Evolutionary conservation across 2,329 filamentous ascomycete species (phyloP).

Genomic region (Sclerotinia glacialis): DNA sequence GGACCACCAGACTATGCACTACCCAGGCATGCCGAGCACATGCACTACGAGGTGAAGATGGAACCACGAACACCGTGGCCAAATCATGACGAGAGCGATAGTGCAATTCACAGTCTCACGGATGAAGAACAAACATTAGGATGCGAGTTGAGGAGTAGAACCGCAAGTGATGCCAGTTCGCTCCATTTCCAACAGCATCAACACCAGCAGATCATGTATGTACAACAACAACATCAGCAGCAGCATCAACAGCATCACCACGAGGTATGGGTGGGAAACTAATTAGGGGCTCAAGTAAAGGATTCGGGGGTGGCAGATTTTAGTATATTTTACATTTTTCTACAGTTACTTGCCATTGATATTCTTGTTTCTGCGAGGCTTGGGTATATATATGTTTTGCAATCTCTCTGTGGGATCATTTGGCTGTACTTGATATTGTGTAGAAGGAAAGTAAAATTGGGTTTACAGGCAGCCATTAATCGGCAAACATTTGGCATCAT

Average conservation of each 20-base stretch:
- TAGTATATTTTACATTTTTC: not conserved
- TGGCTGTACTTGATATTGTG: not conserved
- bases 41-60: not conserved
- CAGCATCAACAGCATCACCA: constrained; percentile 17
- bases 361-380: not conserved
- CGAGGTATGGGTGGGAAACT: constrained; percentile 15
- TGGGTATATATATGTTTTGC: not conserved
- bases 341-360: not conserved
- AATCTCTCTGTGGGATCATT: constrained; percentile 1
- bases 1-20: not conserved
- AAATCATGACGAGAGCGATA: constrained; percentile 9
- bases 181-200: constrained; percentile 25
- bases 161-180: constrained; percentile 26
- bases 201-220: constrained; percentile 26
- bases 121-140: constrained; percentile 21
- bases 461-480: constrained; percentile 5
- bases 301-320: not conserved
- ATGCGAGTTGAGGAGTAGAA: constrained; percentile 27
- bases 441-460: not conserved
- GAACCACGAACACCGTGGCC: constrained; percentile 12
- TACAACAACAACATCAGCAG: constrained; percentile 21
- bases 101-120: constrained; percentile 1
- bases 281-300: not conserved
- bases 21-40: not conserved
- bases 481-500: not conserved